Conservation (phyloP, 257 asterid species). For the Solanum bulbocastanum region DNA sequence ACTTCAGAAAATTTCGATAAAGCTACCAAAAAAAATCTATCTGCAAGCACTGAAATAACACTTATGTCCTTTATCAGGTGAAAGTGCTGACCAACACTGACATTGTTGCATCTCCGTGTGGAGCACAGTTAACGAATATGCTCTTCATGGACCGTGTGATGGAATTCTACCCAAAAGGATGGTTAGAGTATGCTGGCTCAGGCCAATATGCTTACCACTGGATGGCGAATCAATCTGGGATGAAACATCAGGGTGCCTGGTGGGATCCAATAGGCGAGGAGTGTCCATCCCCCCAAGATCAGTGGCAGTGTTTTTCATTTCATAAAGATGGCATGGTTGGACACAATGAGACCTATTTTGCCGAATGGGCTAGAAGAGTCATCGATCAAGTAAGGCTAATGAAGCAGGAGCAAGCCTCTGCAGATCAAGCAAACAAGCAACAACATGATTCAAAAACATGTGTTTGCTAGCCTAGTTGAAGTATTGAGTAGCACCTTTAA, state of each 20-base stretch:
- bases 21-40: not conserved
- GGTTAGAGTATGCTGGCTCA: slow-evolving; percentile 21
- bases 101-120: slow-evolving; percentile 30
- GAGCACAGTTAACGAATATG: slow-evolving; percentile 31
- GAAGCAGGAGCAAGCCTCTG: slow-evolving; percentile 7
- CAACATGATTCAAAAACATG: slow-evolving; percentile 3
- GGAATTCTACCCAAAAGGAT: slow-evolving; percentile 39
- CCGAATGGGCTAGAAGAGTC: slow-evolving; percentile 26
- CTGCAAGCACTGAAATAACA: not conserved
- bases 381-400: slow-evolving; percentile 9
- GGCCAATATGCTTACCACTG: slow-evolving; percentile 31
- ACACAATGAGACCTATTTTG: slow-evolving; percentile 22
- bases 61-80: slow-evolving; percentile 7
- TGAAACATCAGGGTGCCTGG: slow-evolving; percentile 30
- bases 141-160: slow-evolving; percentile 22
- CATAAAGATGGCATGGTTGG: slow-evolving; percentile 25
- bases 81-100: slow-evolving; percentile 15
- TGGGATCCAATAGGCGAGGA: slow-evolving; percentile 20
- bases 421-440: not conserved
- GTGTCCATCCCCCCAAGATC: slow-evolving; percentile 18
- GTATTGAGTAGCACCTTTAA: not conserved
- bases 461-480: slow-evolving; percentile 1
- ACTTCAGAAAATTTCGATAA: not conserved
- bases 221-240: slow-evolving; percentile 28
- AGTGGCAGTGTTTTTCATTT: slow-evolving; percentile 10